Evolutionary conservation across 306 rosid genomes (phyloP).

Genomic region (Castanea sativa): DNA sequence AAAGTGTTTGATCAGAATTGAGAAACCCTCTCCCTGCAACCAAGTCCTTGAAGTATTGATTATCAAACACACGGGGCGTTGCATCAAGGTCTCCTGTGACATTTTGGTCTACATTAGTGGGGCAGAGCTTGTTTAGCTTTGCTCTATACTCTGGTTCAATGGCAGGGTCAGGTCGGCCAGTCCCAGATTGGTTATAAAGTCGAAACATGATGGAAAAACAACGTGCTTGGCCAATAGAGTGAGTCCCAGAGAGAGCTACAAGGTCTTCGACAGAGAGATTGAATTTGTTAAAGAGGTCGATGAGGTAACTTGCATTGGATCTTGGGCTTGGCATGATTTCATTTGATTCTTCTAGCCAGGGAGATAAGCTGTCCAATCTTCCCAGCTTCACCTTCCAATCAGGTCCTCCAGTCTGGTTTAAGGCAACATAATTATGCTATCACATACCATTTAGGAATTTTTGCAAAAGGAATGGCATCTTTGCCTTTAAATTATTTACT

Average conservation of each 20-base stretch:
- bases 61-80: slow-evolving; percentile 70
- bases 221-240: slow-evolving; percentile 76
- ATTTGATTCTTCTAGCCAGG: slow-evolving; percentile 63
- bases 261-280: slow-evolving; percentile 58
- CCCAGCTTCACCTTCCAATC: slow-evolving; percentile 79
- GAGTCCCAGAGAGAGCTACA: slow-evolving; percentile 87
- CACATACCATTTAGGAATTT: background rate
- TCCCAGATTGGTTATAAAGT: slow-evolving; percentile 81
- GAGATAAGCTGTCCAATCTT: slow-evolving; percentile 75
- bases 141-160: slow-evolving; percentile 47
- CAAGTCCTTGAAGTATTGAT: slow-evolving; percentile 89
- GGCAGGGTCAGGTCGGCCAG: slow-evolving; percentile 69
- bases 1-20: slow-evolving; percentile 82
- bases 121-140: slow-evolving; percentile 58
- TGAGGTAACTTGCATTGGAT: slow-evolving; percentile 66
- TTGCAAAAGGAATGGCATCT: background rate
- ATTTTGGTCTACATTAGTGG: slow-evolving; percentile 60
- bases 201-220: slow-evolving; percentile 93
- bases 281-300: slow-evolving; percentile 47
- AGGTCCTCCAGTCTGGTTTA: slow-evolving; percentile 80
- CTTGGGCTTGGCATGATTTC: slow-evolving; percentile 89
- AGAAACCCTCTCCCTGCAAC: slow-evolving; percentile 72
- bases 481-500: background rate
- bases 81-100: slow-evolving; percentile 73
- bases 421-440: background rate